Percentiles rank a stretch among this genome's conserved stretches.
These are phyloP conservation scores for Corymbia citriodora DNA, from an alignment of 441 rosid genomes.

Conservation along the genomic window DNA sequence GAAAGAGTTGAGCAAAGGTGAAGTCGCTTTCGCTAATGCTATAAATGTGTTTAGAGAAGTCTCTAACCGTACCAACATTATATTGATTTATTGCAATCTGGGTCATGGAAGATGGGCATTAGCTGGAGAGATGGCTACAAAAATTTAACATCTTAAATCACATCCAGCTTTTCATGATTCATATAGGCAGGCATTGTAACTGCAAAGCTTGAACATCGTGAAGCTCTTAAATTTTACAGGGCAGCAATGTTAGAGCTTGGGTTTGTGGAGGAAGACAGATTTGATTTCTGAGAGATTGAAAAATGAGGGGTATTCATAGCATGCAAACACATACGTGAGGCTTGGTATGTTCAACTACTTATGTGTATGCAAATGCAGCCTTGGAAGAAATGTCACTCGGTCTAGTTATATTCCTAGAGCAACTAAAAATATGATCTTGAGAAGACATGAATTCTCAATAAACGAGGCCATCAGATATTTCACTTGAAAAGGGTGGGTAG, in stretches of 20 bases:
- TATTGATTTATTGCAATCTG: conserved; percentile 70
- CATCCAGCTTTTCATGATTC: neutral
- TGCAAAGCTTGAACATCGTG: neutral
- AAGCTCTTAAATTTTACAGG: neutral
- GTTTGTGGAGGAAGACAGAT: neutral
- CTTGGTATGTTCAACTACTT: neutral
- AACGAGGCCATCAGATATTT: neutral
- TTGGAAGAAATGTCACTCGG: neutral
- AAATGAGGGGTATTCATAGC: too few species aligned
- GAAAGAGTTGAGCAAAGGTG: conserved; percentile 64
- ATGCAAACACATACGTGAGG: too few species aligned
- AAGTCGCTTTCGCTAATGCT: conserved; percentile 74
- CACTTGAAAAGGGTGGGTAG: neutral
- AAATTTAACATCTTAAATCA: conserved; percentile 10
- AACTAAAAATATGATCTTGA: neutral
- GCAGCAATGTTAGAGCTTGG: neutral
- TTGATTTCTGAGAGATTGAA: too few species aligned
- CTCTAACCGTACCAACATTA: conserved; percentile 55
- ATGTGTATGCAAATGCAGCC: neutral
- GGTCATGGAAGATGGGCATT: conserved; percentile 85
- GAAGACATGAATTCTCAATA: neutral
- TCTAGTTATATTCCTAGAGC: neutral
- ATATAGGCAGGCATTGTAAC: neutral
- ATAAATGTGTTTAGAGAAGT: conserved; percentile 50
- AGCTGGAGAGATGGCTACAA: conserved; percentile 78